Evolutionary conservation across 768 basidiomycete species (phyloP).

Genomic region (Tremella mesenterica): DNA sequence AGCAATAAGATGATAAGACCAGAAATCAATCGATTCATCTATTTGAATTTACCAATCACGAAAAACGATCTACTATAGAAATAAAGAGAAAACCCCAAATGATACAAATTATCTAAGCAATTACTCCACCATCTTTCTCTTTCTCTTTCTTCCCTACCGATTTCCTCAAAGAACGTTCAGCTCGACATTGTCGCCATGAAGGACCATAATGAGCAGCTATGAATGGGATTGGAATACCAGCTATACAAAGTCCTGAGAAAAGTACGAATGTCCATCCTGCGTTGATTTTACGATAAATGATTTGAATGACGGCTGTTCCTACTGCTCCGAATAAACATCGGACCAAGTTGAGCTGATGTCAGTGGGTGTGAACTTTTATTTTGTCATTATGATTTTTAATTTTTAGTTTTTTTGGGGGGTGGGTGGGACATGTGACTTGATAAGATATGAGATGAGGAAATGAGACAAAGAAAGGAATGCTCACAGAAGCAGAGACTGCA

Average conservation of each 20-base stretch:
- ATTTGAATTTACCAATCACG: too few relatives aligned
- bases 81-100: too few relatives aligned
- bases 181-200: slow-evolving; percentile 17
- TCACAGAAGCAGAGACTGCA: slow-evolving; percentile 40
- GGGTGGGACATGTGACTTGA: not conserved
- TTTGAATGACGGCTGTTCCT: slow-evolving; percentile 32
- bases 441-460: not conserved
- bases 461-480: slow-evolving; percentile 12
- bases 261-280: slow-evolving; percentile 42
- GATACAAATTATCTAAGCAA: too few relatives aligned
- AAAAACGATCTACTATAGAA: too few relatives aligned
- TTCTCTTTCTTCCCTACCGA: not conserved
- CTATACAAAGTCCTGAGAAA: slow-evolving; percentile 26
- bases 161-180: not conserved
- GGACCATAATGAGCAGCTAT: slow-evolving; percentile 22
- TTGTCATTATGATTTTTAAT: not conserved
- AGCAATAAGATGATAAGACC: too few relatives aligned
- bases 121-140: not conserved
- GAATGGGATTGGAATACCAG: slow-evolving; percentile 24
- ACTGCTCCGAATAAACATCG: slow-evolving; percentile 40
- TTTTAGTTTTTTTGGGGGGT: not conserved
- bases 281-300: slow-evolving; percentile 26
- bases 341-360: slow-evolving; percentile 37
- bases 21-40: too few relatives aligned
- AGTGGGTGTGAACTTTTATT: not conserved